Base-by-base conservation (phyloP, 1,284 basidiomycete genomes). In the Cryptococcus sp. region DNA sequence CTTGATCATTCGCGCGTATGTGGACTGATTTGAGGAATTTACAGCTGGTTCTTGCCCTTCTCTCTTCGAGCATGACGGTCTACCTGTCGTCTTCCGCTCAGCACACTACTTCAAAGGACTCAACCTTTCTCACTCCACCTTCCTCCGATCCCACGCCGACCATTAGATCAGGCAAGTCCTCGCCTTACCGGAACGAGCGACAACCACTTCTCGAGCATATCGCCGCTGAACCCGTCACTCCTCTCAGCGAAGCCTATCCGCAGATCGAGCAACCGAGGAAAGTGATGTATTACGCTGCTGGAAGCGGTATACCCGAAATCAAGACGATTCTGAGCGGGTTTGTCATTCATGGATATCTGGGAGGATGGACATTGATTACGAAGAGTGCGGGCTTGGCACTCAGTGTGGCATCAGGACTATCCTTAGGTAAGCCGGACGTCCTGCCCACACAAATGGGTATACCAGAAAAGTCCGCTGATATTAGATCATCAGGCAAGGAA, bases 341-440 rank as follows among this genome's bases (percentile, higher is more conserved):
- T 68, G 94, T 98, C 19, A 97, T 99, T 61, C 93, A 96, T 69
- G 95, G 95, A 20, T 99, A 96, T 75, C 87, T 99, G 41, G 95
- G 95, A 29, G 87, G 83, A 44, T 88, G 92, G 63, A 93, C 90
- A 0, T 79, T 98, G 50, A 87, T 93, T 69, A 92, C 90, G n/a
- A 99, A 99, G 76, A 83, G 88, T 15, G 82, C 95, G 39, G 95
- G 94, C 5, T 78, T 99, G 55, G 87, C 94, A 1, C 81, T 99
- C 4, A 90, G 91, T 5, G 93, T 96, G 20, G 93, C 89, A 3
- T 93, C 91, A 1, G 94, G 93, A 1, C 80, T 97, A 29, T 88
- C 89, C 3, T 82, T 97, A 16, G 93, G 41, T 44, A 16, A n/a
- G 15, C 13, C 37, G 11, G 41, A n/a, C 23, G 34, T 20, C 17